Percentiles rank a stretch among this genome's conserved stretches.
phyloP scores from a whole-genome alignment of 768 basidiomycete genomes.

The Termitomyces sp. region DNA sequence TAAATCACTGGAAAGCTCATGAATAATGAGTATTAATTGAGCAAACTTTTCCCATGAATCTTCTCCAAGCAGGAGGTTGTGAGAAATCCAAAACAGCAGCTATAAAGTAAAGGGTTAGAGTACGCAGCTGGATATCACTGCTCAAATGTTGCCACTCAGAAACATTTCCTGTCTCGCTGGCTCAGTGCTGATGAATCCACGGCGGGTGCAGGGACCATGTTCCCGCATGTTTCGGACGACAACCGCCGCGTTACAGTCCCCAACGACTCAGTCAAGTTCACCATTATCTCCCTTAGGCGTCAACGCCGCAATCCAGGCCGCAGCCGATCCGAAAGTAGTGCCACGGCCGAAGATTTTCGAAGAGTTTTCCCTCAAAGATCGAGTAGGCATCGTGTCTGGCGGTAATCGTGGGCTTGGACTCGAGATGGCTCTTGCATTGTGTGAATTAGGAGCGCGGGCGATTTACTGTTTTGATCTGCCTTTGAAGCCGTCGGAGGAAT shows the following conservation, averaged over 20 bases:
- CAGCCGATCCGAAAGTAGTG: constrained; percentile 24
- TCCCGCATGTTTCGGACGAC: background rate
- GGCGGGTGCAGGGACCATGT: background rate
- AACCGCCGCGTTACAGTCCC: too few species aligned
- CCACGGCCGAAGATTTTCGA: constrained; percentile 37
- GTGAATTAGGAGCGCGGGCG: constrained; percentile 63
- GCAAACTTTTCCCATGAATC: too few species aligned
- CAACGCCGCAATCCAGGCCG: constrained; percentile 44
- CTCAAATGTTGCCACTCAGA: background rate
- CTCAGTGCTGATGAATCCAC: background rate
- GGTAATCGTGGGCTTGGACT: background rate
- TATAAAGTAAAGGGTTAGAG: background rate
- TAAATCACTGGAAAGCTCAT: too few species aligned
- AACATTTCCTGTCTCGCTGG: background rate
- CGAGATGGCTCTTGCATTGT: constrained; percentile 28
- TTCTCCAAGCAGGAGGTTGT: background rate
- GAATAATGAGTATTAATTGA: too few species aligned
- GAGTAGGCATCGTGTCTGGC: background rate
- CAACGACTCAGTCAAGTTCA: constrained; percentile 36
- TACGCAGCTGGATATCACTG: background rate
- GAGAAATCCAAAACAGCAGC: background rate
- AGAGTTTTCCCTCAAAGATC: background rate
- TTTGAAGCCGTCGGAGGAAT: constrained; percentile 48
- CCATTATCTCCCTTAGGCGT: constrained; percentile 63
- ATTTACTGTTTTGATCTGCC: constrained; percentile 68